Evolutionary conservation across 1,139 yeast species (phyloP).

Genomic region (Candida frijolesensis): DNA sequence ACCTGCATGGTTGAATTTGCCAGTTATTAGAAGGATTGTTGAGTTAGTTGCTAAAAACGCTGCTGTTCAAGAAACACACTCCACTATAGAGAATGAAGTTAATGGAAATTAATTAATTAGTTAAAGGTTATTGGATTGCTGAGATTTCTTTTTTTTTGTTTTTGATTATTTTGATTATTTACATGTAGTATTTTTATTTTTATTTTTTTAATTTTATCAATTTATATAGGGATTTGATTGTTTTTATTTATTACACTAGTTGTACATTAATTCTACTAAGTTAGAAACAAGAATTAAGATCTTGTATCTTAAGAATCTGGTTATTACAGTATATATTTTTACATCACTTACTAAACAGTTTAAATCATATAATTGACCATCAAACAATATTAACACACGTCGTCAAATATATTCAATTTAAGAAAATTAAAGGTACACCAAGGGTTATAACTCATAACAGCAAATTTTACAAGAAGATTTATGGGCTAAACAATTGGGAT

Average conservation of each 20-base stretch:
- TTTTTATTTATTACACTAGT: conserved; percentile 3
- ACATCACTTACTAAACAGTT: too few species aligned
- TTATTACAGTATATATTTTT: too few species aligned
- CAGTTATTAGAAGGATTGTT: conserved; percentile 83
- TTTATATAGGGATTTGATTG: conserved; percentile 4
- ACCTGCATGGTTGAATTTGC: conserved; percentile 92
- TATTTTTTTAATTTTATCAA: background rate
- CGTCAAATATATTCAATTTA: too few species aligned
- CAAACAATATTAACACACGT: too few species aligned
- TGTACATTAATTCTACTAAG: background rate
- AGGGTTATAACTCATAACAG: too few species aligned
- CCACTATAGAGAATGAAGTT: conserved; percentile 13
- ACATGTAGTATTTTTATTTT: background rate
- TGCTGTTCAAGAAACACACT: conserved; percentile 40
- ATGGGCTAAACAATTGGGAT: too few species aligned
- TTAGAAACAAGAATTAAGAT: background rate
- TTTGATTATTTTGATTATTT: background rate
- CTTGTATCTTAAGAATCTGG: too few species aligned
- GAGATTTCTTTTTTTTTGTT: conserved; percentile 2
- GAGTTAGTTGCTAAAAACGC: conserved; percentile 89
- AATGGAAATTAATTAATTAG: conserved; percentile 6
- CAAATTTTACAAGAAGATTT: too few species aligned
- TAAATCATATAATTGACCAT: too few species aligned
- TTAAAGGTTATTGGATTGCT: conserved; percentile 3
- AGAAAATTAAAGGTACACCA: too few species aligned